Base-by-base conservation (phyloP, 805 yeast species). In the Ogataea corticis region DNA sequence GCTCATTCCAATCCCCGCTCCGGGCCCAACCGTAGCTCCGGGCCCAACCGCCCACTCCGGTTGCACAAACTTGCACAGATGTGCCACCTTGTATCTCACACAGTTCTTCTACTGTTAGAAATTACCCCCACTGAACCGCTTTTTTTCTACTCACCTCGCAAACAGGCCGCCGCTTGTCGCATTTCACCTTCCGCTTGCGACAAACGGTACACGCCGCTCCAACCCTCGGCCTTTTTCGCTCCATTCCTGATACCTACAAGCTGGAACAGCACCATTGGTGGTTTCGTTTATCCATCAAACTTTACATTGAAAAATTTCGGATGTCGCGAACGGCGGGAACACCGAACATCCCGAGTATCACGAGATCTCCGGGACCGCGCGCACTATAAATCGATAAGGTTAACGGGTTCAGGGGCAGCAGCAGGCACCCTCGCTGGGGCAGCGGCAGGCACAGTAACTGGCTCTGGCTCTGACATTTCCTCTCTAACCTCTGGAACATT, bases 201-300 rank as follows among this genome's bases (percentile, higher is more conserved):
- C 79, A 75, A 37, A 67, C 66, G 38, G 65, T 69, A 47, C 80
- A 75, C 2, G 73, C 76, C 3, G 73, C 59, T 1, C 64, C 59
- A 45, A 68, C 59, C 14, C 76, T 58, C 37, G 69, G 40, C 15
- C 40, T 32, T 17, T 37, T 37, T 5, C 40, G 40, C 23, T 37
- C 40, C 40, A 37, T 37, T n/a, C n/a, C n/a, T n/a, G n/a, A n/a
- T n/a, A n/a, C n/a, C n/a, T n/a, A n/a, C n/a, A n/a, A n/a, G n/a
- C n/a, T n/a, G n/a, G n/a, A n/a, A n/a, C n/a, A n/a, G n/a, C n/a
- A n/a, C n/a, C n/a, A n/a, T n/a, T n/a, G n/a, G n/a, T n/a, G n/a
- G n/a, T n/a, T n/a, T n/a, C n/a, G n/a, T 21, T 21, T 21, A 21
- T 21, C 25, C 7, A 21, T 21, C 9, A 21, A 21, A 21, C 5